phyloP scores from a whole-genome alignment of 1,139 yeast species.

The Geotrichum europaeum region DNA sequence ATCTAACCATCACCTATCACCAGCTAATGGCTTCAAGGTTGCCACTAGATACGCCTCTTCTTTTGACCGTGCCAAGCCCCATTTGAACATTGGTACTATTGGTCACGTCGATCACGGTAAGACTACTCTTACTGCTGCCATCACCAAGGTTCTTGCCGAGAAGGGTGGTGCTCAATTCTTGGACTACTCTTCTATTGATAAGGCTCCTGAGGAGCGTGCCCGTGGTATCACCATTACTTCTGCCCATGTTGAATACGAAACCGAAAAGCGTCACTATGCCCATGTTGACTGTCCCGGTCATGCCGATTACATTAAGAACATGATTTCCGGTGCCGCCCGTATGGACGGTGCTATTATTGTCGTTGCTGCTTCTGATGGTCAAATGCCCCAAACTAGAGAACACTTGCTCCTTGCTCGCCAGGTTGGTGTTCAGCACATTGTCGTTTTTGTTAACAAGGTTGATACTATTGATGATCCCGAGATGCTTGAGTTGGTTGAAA shows the following conservation, averaged over 20 bases:
- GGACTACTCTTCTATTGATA: constrained; percentile 90
- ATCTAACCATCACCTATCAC: neutral
- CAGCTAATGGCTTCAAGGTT: constrained; percentile 6
- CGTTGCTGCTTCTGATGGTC: constrained; percentile 98
- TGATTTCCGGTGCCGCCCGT: constrained; percentile 99
- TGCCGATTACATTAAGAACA: constrained; percentile 96
- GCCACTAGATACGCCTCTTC: constrained; percentile 21
- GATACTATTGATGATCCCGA: constrained; percentile 98
- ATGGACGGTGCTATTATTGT: constrained; percentile 99
- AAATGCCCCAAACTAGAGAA: constrained; percentile 99
- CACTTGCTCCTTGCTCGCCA: constrained; percentile 97
- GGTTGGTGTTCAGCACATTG: constrained; percentile 97
- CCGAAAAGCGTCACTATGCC: constrained; percentile 88
- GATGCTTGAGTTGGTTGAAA: constrained; percentile 98
- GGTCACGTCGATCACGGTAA: constrained; percentile 99
- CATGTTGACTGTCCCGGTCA: constrained; percentile 99
- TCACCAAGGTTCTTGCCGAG: constrained; percentile 85
- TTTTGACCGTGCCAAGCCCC: constrained; percentile 58
- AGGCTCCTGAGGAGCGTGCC: constrained; percentile 99
- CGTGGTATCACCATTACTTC: constrained; percentile 99
- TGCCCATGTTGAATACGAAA: constrained; percentile 94
- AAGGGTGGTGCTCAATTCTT: constrained; percentile 90
- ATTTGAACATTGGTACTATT: constrained; percentile 91
- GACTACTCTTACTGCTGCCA: constrained; percentile 96
- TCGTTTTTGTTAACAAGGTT: constrained; percentile 95